These are phyloP conservation scores for Pseudogymnoascus sp. DNA, from an alignment of 2,329 filamentous ascomycete species.

Conservation along the genomic window DNA sequence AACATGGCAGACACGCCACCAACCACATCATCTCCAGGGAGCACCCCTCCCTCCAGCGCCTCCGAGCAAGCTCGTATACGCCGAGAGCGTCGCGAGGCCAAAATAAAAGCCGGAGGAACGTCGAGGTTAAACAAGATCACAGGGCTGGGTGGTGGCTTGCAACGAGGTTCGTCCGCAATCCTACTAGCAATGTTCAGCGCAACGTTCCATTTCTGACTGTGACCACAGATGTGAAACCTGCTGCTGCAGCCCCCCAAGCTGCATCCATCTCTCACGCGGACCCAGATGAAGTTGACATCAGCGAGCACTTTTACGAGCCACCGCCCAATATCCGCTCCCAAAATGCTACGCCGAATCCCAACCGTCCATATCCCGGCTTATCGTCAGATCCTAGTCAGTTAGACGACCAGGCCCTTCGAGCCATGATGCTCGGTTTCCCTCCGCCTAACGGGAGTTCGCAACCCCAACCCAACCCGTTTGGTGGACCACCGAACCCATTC, in stretches of 20 bases:
- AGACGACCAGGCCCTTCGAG: constrained; percentile 54
- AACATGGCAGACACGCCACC: constrained; percentile 26
- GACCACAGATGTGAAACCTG: constrained; percentile 15
- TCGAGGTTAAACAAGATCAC: constrained; percentile 69
- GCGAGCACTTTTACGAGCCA: constrained; percentile 60
- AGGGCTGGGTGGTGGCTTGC: constrained; percentile 55
- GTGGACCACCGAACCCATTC: constrained; percentile 23
- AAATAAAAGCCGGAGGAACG: constrained; percentile 65
- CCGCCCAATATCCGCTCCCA: constrained; percentile 36
- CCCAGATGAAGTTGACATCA: constrained; percentile 73
- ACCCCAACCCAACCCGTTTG: constrained; percentile 30
- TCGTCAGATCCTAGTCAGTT: constrained; percentile 26
- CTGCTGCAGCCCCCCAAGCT: constrained; percentile 31
- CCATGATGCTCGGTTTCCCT: constrained; percentile 57
- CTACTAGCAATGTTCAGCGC: not conserved
- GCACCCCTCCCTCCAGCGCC: constrained; percentile 34
- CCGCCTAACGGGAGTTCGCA: constrained; percentile 25
- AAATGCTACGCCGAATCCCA: constrained; percentile 20
- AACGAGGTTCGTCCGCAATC: constrained; percentile 32
- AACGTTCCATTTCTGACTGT: constrained; percentile 11
- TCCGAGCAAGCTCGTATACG: constrained; percentile 64
- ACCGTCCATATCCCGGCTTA: constrained; percentile 23
- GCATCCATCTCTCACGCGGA: constrained; percentile 43
- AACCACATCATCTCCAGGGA: constrained; percentile 17
- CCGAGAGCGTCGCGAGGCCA: constrained; percentile 72